phyloP scores from a whole-genome alignment of 257 asterid genomes.

The Buddleja alternifolia region DNA sequence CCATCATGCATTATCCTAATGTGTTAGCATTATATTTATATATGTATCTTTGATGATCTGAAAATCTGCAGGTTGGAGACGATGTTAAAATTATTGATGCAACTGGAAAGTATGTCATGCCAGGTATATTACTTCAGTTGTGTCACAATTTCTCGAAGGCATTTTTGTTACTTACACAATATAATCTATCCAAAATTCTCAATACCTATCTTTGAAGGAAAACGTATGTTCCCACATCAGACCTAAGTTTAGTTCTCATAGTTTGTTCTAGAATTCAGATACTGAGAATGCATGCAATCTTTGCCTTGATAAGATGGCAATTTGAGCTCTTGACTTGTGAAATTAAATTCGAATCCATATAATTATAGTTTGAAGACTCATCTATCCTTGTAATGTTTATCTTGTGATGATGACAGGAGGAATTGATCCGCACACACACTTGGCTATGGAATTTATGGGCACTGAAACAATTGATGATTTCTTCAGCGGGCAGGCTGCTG shows the following conservation, averaged over 20 bases:
- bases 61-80: constrained; percentile 73
- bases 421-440: constrained; percentile 98
- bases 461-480: constrained; percentile 83
- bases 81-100: constrained; percentile 81
- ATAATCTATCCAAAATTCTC: not conserved
- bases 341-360: not conserved
- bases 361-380: not conserved
- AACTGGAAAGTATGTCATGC: constrained; percentile 94
- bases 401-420: constrained; percentile 65
- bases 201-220: not conserved
- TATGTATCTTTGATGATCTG: constrained; percentile 27
- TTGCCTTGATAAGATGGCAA: constrained; percentile 1
- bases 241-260: not conserved
- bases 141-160: constrained; percentile 10
- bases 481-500: constrained; percentile 96
- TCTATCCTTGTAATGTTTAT: constrained; percentile 6
- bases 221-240: not conserved
- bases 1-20: not conserved
- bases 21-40: not conserved
- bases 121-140: constrained; percentile 55
- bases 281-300: not conserved
- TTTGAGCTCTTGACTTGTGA: constrained; percentile 1
- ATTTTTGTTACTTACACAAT: not conserved
- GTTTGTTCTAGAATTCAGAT: not conserved
- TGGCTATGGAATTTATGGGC: constrained; percentile 97